phyloP scores from a whole-genome alignment of 768 basidiomycete genomes.

The Tylopilus subfusipes region DNA sequence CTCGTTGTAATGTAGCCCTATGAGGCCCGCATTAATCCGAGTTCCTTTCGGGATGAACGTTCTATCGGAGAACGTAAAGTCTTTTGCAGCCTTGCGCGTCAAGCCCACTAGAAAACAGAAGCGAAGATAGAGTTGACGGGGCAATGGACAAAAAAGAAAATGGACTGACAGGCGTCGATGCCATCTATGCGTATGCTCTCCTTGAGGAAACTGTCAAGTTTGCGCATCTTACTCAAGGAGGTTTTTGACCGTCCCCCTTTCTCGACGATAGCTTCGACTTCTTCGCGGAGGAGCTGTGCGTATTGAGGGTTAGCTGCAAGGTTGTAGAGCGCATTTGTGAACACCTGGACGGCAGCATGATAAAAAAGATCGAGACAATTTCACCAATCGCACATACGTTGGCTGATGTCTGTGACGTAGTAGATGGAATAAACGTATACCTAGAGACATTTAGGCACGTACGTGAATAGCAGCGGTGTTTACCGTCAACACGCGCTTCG shows the following conservation, averaged over 20 bases:
- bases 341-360: no score
- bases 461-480: neutral
- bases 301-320: neutral
- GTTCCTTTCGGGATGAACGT: slow-evolving; percentile 35
- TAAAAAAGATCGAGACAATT: no score
- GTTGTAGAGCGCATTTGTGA: neutral
- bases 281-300: neutral
- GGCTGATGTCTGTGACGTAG: no score
- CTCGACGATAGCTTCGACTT: neutral
- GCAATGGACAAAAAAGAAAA: no score
- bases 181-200: neutral
- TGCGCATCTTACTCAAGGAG: neutral
- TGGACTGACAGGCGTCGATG: no score
- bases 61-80: slow-evolving; percentile 38
- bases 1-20: slow-evolving; percentile 20
- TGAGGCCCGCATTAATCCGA: slow-evolving; percentile 10
- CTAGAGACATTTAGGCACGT: neutral
- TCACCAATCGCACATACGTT: no score
- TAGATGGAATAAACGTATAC: neutral
- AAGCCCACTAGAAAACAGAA: slow-evolving; percentile 21
- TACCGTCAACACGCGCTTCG: neutral
- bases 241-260: neutral
- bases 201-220: neutral
- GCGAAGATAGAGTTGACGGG: neutral
- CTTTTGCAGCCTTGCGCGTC: slow-evolving; percentile 30